Evolutionary conservation across 495 filamentous ascomycete genomes (phyloP).

Genomic region (Chaetomidium leptoderma): DNA sequence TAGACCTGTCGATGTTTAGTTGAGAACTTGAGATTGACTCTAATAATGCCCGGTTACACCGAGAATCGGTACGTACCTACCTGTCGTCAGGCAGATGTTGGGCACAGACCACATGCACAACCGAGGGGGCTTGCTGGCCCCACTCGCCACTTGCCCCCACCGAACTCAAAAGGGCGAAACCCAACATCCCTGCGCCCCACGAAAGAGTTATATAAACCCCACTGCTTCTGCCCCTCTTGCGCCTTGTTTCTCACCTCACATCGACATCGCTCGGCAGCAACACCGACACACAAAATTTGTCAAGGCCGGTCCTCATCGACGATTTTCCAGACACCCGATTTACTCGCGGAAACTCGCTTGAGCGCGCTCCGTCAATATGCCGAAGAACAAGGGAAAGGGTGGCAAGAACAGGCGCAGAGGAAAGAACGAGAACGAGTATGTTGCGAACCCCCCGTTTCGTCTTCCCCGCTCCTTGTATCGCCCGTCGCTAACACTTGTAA

Average conservation of each 20-base stretch:
- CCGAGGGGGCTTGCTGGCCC: background rate
- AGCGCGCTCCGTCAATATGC: slow-evolving; percentile 25
- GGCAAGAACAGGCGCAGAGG: slow-evolving; percentile 98
- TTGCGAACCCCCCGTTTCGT: background rate
- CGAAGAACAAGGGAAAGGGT: slow-evolving; percentile 57
- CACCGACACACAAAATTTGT: slow-evolving; percentile 1
- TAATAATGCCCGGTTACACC: too few species aligned
- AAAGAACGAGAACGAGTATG: slow-evolving; percentile 91
- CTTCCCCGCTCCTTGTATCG: slow-evolving; percentile 1
- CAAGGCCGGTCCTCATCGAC: background rate
- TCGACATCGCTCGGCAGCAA: slow-evolving; percentile 9
- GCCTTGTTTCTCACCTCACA: slow-evolving; percentile 12
- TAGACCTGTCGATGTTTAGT: too few species aligned
- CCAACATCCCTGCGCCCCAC: slow-evolving; percentile 18
- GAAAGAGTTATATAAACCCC: slow-evolving; percentile 26
- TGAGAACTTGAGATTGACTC: too few species aligned
- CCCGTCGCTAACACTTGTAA: slow-evolving; percentile 9
- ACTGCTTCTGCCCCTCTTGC: slow-evolving; percentile 18
- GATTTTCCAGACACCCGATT: background rate
- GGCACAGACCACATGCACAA: background rate
- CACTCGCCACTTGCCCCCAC: slow-evolving; percentile 16
- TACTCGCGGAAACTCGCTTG: background rate
- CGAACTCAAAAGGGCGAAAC: slow-evolving; percentile 16
- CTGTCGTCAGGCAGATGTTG: too few species aligned
- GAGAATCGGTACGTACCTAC: too few species aligned